A percentile compares a stretch with the other conserved stretches of the same genome.
Evolutionary conservation across 495 filamentous ascomycete species (phyloP).

Genomic region (Oleoguttula mirabilis): DNA sequence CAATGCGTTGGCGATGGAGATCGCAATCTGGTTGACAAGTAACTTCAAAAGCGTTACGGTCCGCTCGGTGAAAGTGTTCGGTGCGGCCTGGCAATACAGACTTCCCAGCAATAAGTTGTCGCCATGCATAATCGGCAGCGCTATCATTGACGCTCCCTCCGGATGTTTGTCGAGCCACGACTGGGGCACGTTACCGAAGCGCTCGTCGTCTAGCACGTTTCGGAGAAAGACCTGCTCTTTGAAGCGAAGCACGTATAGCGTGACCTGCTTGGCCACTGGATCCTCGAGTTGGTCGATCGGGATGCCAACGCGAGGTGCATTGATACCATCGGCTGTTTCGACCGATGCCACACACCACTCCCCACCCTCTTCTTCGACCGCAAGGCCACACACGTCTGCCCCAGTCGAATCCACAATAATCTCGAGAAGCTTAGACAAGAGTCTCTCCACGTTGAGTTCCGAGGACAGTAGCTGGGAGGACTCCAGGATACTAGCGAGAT

Average conservation of each 20-base stretch:
- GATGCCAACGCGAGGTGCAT: constrained; percentile 48
- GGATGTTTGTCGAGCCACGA: constrained; percentile 57
- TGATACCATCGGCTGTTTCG: constrained; percentile 54
- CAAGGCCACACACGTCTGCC: constrained; percentile 67
- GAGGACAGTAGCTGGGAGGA: constrained; percentile 86
- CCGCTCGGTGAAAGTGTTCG: constrained; percentile 76
- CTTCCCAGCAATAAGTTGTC: constrained; percentile 64
- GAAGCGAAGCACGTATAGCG: constrained; percentile 73
- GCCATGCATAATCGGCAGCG: constrained; percentile 72
- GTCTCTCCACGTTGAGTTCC: constrained; percentile 69
- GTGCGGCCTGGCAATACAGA: constrained; percentile 73
- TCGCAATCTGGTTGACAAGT: constrained; percentile 79
- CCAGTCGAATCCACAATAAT: constrained; percentile 81
- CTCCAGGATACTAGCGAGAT: constrained; percentile 73
- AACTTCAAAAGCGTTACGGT: constrained; percentile 77
- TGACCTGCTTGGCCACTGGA: constrained; percentile 64
- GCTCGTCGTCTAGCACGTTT: constrained; percentile 71
- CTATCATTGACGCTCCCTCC: constrained; percentile 64
- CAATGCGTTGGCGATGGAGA: constrained; percentile 76
- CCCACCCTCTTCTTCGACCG: constrained; percentile 56
- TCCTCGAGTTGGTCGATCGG: constrained; percentile 51
- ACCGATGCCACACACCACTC: constrained; percentile 70
- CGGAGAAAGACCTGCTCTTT: constrained; percentile 72
- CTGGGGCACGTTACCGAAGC: constrained; percentile 71
- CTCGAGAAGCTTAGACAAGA: constrained; percentile 79